Percentiles rank a stretch among this genome's conserved stretches.
These are phyloP conservation scores for Botrytis sinoallii DNA, from an alignment of 2,329 filamentous ascomycete genomes.

Conservation along the genomic window DNA sequence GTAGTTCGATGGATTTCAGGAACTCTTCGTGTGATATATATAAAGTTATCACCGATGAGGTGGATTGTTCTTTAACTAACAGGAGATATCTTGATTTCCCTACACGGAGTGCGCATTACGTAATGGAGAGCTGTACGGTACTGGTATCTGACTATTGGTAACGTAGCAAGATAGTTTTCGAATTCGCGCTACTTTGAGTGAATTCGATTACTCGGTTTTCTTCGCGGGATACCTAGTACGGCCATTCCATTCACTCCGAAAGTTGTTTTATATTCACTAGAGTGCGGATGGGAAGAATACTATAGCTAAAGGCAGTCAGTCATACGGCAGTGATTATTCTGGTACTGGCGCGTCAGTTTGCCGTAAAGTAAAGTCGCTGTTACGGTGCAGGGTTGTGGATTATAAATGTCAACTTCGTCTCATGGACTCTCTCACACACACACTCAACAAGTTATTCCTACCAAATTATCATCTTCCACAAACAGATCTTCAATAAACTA, in stretches of 20 bases:
- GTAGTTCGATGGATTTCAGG: too few relatives aligned
- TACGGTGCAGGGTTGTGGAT: background rate
- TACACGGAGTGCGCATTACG: background rate
- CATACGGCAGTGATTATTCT: background rate
- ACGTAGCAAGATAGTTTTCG: background rate
- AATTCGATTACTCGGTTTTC: background rate
- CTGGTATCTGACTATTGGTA: too few relatives aligned
- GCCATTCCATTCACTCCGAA: background rate
- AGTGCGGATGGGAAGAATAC: background rate
- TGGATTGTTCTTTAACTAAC: background rate
- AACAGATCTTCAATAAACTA: background rate
- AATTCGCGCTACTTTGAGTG: background rate
- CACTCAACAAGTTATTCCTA: background rate
- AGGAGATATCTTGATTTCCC: background rate
- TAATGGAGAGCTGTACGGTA: background rate
- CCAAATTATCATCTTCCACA: background rate
- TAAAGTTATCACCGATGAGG: background rate
- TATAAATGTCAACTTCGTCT: background rate
- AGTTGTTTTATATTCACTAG: background rate
- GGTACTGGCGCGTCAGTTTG: background rate
- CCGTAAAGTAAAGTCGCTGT: accelerated
- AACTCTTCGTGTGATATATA: background rate
- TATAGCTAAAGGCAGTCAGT: too few relatives aligned
- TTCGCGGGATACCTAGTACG: background rate
- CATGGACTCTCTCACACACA: background rate